Evolutionary conservation across 164 flowering plant species (phyloP).

Genomic region (Umbellularia californica): DNA sequence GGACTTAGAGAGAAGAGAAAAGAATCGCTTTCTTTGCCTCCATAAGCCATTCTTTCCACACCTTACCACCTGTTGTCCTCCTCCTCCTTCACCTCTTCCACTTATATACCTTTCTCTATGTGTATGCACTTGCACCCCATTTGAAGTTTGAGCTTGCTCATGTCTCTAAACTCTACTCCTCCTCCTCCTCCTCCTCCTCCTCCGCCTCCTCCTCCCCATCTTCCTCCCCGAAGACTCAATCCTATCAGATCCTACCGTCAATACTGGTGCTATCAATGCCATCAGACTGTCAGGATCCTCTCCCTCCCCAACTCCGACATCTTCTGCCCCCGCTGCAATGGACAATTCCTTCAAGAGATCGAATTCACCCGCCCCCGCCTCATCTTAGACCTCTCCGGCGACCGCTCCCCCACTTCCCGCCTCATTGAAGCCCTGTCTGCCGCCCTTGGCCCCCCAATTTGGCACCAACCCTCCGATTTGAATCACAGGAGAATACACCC

Average conservation of each 20-base stretch:
- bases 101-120: background rate
- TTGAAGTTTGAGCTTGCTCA: constrained; percentile 2
- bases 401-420: constrained; percentile 54
- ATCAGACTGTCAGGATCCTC: constrained; percentile 40
- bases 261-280: constrained; percentile 84
- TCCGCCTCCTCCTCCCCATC: constrained; percentile 3
- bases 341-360: constrained; percentile 58
- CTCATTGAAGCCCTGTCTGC: constrained; percentile 62
- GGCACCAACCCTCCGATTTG: constrained; percentile 11
- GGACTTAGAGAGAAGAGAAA: background rate
- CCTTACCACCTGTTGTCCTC: background rate
- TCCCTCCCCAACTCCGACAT: constrained; percentile 36
- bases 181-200: constrained; percentile 8
- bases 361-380: constrained; percentile 33
- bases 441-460: constrained; percentile 37
- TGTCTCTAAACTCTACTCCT: constrained; percentile 36
- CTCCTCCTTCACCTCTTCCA: background rate
- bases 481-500: background rate
- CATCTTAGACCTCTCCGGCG: constrained; percentile 32
- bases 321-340: constrained; percentile 70
- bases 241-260: constrained; percentile 30
- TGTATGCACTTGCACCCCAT: background rate
- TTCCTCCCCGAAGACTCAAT: constrained; percentile 11
- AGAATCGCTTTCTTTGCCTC: constrained; percentile 27
- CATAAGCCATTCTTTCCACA: constrained; percentile 26